Evolutionary conservation across 495 filamentous ascomycete species (phyloP), one percentile per base, ranked within the genome.

Genomic region (Daldinia concentrica): DNA sequence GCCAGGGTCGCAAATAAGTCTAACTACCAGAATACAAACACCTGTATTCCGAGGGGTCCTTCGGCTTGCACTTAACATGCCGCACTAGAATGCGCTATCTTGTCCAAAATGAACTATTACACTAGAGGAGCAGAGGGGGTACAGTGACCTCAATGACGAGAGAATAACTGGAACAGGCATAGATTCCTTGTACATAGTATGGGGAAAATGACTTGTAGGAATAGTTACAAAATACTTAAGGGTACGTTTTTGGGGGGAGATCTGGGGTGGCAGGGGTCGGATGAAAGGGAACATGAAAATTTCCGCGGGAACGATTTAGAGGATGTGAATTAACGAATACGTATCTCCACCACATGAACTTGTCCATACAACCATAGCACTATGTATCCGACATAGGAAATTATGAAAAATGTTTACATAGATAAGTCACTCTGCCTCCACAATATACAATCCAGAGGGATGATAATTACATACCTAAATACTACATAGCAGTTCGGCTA

Each of bases 261-360:
- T 73, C 71, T 73, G 65, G 58, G 71, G 71, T 63, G 51, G 62
- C 65, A 73, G 71, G 71, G 66, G 37, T 66, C 71, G 71, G 71
- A 69, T 69, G 70, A 73, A 69, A 73, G 66, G 71, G 66, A 63
- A 69, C 62, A 69, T 66, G 71, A 69, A 73, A 73, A 69, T 66
- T 73, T 66, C 66, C 66, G 66, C 41, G 30, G 43, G 17, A 5
- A 48, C 43, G 43, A 24, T 48, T 22, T 48, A 48, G 17, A 24
- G 22, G 24, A 24, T 22, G 2, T 48, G 43, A 48, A 48, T 48
- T 48, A 48, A 9, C 12, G 11, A 19, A 8, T 17, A 45, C 41
- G 17, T 45, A 19, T 45, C 17, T 17, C 17, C 6, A 45, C 41
- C 17, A 45, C n/a, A n/a, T 45, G 17, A 19, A 19, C 17, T 1